A percentile compares a stretch with the other conserved stretches of the same genome.
These are phyloP conservation scores for Polygonum maritimum DNA, from an alignment of 148 eudicot genomes.

Conservation along the genomic window DNA sequence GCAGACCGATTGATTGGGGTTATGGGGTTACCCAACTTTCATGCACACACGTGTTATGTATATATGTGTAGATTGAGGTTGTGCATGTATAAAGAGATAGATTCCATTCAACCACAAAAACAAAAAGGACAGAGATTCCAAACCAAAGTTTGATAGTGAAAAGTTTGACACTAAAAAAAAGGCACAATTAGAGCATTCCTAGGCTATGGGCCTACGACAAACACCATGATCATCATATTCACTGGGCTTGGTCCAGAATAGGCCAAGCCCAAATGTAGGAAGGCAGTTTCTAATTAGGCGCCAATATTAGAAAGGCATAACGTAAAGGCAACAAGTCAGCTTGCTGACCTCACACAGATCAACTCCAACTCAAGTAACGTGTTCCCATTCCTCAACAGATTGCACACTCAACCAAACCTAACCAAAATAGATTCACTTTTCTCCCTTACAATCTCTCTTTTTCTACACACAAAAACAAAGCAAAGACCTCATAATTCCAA, in stretches of 20 bases:
- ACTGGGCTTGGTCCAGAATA: background rate
- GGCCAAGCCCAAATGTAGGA: background rate
- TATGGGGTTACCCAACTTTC: no score
- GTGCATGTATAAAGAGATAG: no score
- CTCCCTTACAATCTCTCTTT: background rate
- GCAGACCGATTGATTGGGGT: no score
- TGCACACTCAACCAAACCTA: constrained; percentile 1
- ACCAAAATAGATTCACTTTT: background rate
- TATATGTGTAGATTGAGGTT: no score
- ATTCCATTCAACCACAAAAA: no score
- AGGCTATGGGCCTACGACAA: no score
- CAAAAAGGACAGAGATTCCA: no score
- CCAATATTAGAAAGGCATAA: background rate
- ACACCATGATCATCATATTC: no score
- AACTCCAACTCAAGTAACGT: constrained; percentile 5
- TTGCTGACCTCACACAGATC: constrained; percentile 1
- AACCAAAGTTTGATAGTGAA: no score
- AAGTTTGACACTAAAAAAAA: no score
- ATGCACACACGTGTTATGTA: no score
- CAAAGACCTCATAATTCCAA: background rate
- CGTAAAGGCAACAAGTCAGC: constrained; percentile 3
- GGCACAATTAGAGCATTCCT: no score
- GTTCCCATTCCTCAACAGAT: background rate
- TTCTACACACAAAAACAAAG: background rate
- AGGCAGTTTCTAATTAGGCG: background rate